Percentiles rank a stretch among this genome's conserved stretches.
Conservation (phyloP, 2,329 filamentous ascomycete species). For the Scedosporium minutisporum region DNA sequence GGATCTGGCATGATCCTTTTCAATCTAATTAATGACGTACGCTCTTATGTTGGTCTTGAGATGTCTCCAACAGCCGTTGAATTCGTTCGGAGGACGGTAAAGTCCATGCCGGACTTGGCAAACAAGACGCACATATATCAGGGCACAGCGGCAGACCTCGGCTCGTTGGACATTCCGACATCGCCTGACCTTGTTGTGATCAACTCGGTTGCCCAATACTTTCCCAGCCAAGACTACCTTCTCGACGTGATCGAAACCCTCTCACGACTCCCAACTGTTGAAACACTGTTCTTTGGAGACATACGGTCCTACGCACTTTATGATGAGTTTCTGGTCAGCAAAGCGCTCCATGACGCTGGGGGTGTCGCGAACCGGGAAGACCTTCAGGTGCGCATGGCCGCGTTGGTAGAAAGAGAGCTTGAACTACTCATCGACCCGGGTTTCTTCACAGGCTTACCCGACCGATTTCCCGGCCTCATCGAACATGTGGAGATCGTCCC, state of each 20-base stretch:
- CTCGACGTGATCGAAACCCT: slow-evolving; percentile 11
- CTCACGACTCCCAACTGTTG: not conserved
- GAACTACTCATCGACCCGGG: slow-evolving; percentile 17
- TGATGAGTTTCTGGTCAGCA: slow-evolving; percentile 11
- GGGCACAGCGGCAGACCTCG: not conserved
- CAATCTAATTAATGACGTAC: slow-evolving; percentile 13
- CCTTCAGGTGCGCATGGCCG: slow-evolving; percentile 8
- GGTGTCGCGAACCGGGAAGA: slow-evolving; percentile 3
- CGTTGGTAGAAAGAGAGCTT: slow-evolving; percentile 10
- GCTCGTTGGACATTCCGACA: slow-evolving; percentile 11
- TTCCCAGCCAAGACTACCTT: slow-evolving; percentile 18
- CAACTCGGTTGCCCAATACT: slow-evolving; percentile 20
- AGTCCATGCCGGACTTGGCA: slow-evolving; percentile 6
- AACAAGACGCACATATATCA: slow-evolving; percentile 8
- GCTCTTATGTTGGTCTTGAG: slow-evolving; percentile 19
- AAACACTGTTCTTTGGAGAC: slow-evolving; percentile 13
- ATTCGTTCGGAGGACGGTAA: slow-evolving; percentile 12
- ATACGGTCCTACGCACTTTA: slow-evolving; percentile 12
- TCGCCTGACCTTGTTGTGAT: slow-evolving; percentile 14
- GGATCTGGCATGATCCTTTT: slow-evolving; percentile 23
- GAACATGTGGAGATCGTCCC: slow-evolving; percentile 19
- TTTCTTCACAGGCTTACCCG: slow-evolving; percentile 15
- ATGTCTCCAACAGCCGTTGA: slow-evolving; percentile 13
- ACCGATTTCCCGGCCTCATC: slow-evolving; percentile 10
- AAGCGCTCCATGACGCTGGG: slow-evolving; percentile 6